Percentiles rank a stretch among this genome's conserved stretches.
These are phyloP conservation scores for Daldinia bambusicola DNA, from an alignment of 495 filamentous ascomycete genomes.

Conservation along the genomic window DNA sequence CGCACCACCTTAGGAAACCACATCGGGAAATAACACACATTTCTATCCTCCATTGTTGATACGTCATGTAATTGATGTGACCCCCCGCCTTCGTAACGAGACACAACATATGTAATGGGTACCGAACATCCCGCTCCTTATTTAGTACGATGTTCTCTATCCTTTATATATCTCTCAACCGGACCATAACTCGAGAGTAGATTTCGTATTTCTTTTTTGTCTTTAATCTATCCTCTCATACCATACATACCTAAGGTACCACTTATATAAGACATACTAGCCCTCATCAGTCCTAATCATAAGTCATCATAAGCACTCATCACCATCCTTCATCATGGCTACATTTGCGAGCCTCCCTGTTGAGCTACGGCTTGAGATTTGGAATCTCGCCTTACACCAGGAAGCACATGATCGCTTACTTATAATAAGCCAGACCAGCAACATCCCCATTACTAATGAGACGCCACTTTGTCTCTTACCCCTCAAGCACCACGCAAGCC, in stretches of 20 bases:
- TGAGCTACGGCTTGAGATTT: constrained; percentile 19
- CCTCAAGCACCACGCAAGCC: constrained; percentile 13
- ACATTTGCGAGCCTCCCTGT: constrained; percentile 10
- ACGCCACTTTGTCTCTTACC: neutral
- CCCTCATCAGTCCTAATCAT: no score
- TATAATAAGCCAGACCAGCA: neutral
- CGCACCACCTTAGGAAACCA: neutral
- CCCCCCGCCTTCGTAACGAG: constrained; percentile 5
- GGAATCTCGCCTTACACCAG: constrained; percentile 13
- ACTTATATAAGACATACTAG: no score
- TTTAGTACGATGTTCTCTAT: neutral
- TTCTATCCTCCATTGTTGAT: neutral
- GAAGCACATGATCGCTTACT: constrained; percentile 21
- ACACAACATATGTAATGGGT: neutral
- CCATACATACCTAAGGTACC: no score
- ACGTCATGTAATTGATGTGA: constrained; percentile 6
- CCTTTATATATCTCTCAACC: neutral
- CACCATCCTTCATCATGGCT: constrained; percentile 1
- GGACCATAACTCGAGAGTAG: neutral
- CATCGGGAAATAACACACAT: neutral
- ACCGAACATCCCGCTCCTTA: neutral
- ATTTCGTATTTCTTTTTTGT: neutral
- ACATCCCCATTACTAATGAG: neutral
- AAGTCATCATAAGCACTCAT: neutral
- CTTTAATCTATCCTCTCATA: neutral